phyloP scores from a whole-genome alignment of 352 stramenopile genomes.

The Phytophthora pseudosyringae region DNA sequence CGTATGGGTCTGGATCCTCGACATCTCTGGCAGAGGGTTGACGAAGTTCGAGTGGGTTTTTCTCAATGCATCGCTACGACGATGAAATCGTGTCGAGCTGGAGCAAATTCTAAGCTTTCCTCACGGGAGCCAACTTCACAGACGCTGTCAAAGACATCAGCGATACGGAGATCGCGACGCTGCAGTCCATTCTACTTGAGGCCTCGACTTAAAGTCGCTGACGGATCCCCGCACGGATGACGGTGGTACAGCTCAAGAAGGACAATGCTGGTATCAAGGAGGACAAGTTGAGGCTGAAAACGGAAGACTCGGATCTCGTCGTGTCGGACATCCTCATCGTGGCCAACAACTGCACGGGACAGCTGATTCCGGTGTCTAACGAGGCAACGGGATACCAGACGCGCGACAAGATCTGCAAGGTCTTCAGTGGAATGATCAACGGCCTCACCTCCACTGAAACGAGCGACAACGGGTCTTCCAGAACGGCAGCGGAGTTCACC shows the following conservation, averaged over 20 bases:
- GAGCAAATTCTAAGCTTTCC: slow-evolving; percentile 41
- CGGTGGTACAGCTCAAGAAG: slow-evolving; percentile 47
- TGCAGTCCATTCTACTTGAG: slow-evolving; percentile 48
- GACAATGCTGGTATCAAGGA: slow-evolving; percentile 39
- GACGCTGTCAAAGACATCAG: slow-evolving; percentile 41
- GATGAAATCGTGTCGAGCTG: slow-evolving; percentile 42
- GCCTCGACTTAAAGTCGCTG: slow-evolving; percentile 43
- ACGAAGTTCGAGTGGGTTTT: slow-evolving; percentile 46
- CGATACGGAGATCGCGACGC: slow-evolving; percentile 34
- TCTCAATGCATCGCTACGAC: slow-evolving; percentile 40
- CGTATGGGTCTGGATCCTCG: slow-evolving; percentile 34
- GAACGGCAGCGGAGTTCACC: slow-evolving; percentile 43
- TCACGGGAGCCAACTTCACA: slow-evolving; percentile 34
- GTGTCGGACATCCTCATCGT: slow-evolving; percentile 55
- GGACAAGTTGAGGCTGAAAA: slow-evolving; percentile 45
- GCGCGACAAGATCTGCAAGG: slow-evolving; percentile 61
- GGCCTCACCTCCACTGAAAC: slow-evolving; percentile 47
- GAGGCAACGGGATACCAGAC: slow-evolving; percentile 39
- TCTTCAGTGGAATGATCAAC: slow-evolving; percentile 60
- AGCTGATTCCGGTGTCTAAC: slow-evolving; percentile 40
- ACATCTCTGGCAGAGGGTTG: slow-evolving; percentile 39
- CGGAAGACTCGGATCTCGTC: slow-evolving; percentile 56
- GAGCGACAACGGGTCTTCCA: slow-evolving; percentile 41
- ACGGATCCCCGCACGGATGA: slow-evolving; percentile 50
- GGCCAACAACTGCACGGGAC: slow-evolving; percentile 52